Evolutionary conservation across 164 flowering plant species (phyloP).

Genomic region (Sextonia rubra): DNA sequence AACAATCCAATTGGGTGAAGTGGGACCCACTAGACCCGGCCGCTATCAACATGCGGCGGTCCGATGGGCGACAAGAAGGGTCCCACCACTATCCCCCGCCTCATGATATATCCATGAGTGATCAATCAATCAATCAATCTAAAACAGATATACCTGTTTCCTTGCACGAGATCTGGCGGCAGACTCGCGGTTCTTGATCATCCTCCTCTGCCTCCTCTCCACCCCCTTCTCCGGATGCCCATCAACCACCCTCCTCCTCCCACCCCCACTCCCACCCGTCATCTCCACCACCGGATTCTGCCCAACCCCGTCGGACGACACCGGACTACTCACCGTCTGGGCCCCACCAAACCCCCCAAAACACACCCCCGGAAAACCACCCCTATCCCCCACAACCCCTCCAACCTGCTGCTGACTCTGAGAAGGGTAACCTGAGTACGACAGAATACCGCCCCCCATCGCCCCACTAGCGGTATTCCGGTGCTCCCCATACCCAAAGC

Average conservation of each 20-base stretch:
- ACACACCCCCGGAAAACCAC: constrained; percentile 22
- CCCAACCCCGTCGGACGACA: constrained; percentile 64
- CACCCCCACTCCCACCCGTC: constrained; percentile 42
- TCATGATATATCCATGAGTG: no score
- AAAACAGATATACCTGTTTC: constrained; percentile 62
- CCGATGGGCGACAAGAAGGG: no score
- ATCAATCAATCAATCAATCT: no score
- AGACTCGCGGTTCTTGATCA: constrained; percentile 97
- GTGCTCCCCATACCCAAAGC: constrained; percentile 11
- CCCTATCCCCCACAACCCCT: constrained; percentile 6
- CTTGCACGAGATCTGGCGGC: constrained; percentile 96
- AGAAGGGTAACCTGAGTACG: not conserved
- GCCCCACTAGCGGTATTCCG: constrained; percentile 10
- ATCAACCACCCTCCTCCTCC: constrained; percentile 63
- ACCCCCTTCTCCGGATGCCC: constrained; percentile 94
- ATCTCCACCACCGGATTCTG: not conserved
- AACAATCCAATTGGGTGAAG: no score
- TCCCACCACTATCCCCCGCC: no score
- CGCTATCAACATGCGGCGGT: no score
- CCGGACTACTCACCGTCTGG: constrained; percentile 54
- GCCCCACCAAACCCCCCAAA: constrained; percentile 41
- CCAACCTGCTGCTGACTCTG: constrained; percentile 1
- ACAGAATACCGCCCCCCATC: constrained; percentile 1
- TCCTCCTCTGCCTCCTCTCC: constrained; percentile 90
- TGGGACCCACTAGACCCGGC: no score